Evolutionary conservation across 495 filamentous ascomycete species (phyloP).

Genomic region (Immersiella caudata): DNA sequence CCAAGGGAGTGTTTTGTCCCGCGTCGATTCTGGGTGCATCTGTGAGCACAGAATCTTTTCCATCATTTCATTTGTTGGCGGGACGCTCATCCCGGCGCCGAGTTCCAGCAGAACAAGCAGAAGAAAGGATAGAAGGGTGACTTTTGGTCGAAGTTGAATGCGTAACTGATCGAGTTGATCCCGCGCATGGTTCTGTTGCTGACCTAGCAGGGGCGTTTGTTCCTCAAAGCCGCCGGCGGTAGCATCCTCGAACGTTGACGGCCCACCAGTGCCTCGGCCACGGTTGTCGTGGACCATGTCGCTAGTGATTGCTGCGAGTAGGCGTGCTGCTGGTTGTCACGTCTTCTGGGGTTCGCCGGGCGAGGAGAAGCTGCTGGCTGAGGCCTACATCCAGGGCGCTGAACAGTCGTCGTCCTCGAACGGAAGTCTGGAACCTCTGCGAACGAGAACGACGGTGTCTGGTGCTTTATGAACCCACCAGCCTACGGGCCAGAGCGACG

Average conservation of each 20-base stretch:
- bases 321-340: too few species aligned
- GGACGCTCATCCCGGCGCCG: constrained; percentile 22
- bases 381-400: too few species aligned
- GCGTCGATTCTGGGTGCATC: constrained; percentile 32
- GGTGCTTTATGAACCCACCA: too few species aligned
- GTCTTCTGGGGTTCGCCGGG: too few species aligned
- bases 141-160: constrained; percentile 24
- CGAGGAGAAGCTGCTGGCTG: too few species aligned
- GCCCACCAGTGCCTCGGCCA: too few species aligned
- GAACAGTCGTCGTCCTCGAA: too few species aligned
- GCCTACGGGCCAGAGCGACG: too few species aligned
- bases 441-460: too few species aligned
- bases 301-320: too few species aligned
- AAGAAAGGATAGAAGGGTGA: constrained; percentile 31
- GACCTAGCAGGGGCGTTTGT: background rate
- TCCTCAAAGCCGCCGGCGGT: background rate
- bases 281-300: background rate
- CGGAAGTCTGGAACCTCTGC: too few species aligned
- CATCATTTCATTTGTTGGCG: constrained; percentile 36
- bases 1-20: background rate
- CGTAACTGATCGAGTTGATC: background rate
- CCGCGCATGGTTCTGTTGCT: background rate
- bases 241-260: too few species aligned
- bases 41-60: constrained; percentile 40
- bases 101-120: constrained; percentile 38